Evolutionary conservation across 257 asterid genomes (phyloP).

Genomic region (Eustoma russellianum): DNA sequence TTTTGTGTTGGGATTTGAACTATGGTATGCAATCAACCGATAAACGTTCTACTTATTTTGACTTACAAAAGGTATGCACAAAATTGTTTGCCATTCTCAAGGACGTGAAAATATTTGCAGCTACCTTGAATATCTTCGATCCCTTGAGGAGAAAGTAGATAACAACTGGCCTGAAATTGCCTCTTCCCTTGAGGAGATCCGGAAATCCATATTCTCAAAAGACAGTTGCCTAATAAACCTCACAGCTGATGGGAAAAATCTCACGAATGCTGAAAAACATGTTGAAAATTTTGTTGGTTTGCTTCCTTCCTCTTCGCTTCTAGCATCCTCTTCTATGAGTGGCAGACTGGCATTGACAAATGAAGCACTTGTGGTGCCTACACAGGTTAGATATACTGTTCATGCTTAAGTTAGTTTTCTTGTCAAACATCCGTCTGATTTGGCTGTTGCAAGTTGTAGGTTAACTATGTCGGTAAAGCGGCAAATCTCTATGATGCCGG

Average conservation of each 20-base stretch:
- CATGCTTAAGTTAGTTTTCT: background rate
- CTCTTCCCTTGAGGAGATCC: constrained; percentile 90
- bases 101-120: constrained; percentile 37
- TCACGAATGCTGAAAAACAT: constrained; percentile 51
- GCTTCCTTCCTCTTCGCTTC: constrained; percentile 64
- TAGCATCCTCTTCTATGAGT: constrained; percentile 50
- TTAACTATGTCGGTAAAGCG: constrained; percentile 96
- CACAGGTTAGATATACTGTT: constrained; percentile 55
- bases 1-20: too few relatives aligned
- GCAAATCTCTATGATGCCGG: constrained; percentile 85
- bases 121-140: constrained; percentile 76
- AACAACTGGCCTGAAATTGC: constrained; percentile 76
- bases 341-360: constrained; percentile 56
- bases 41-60: too few relatives aligned
- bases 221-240: constrained; percentile 75
- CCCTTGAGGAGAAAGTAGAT: constrained; percentile 72
- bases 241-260: constrained; percentile 82
- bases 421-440: constrained; percentile 9
- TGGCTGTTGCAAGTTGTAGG: constrained; percentile 37
- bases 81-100: too few relatives aligned
- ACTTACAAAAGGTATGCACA: too few relatives aligned
- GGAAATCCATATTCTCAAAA: constrained; percentile 61
- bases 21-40: too few relatives aligned
- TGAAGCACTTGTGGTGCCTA: constrained; percentile 93
- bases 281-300: constrained; percentile 68